These are phyloP conservation scores for Primulina eburnea DNA, from an alignment of 257 asterid genomes.

Conservation along the genomic window DNA sequence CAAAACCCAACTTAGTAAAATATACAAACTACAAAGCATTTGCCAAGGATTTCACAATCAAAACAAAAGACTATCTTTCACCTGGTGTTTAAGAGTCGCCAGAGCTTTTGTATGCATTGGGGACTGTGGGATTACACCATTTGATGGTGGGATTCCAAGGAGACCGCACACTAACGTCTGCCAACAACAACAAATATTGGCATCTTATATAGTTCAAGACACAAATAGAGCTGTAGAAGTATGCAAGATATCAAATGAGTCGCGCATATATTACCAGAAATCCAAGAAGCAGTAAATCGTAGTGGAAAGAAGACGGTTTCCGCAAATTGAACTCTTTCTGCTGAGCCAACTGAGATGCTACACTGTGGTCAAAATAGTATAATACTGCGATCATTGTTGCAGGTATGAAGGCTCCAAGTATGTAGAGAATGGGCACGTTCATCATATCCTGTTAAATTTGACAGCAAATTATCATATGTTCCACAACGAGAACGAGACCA, in stretches of 20 bases:
- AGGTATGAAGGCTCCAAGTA: constrained; percentile 78
- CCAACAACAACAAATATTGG: background rate
- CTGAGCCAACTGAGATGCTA: constrained; percentile 87
- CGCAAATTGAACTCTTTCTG: constrained; percentile 80
- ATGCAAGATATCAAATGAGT: background rate
- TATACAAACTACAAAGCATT: too few relatives aligned
- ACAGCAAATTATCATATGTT: constrained; percentile 18
- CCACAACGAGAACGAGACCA: constrained; percentile 2
- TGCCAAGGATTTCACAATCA: background rate
- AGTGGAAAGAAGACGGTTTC: constrained; percentile 85
- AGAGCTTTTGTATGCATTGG: constrained; percentile 91
- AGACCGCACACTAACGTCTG: constrained; percentile 88
- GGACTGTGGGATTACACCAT: constrained; percentile 90
- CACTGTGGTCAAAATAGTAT: constrained; percentile 92
- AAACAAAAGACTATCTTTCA: constrained; percentile 17
- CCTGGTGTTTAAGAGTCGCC: constrained; percentile 94
- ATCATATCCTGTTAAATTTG: constrained; percentile 66
- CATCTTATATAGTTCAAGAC: background rate
- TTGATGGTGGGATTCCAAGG: constrained; percentile 84
- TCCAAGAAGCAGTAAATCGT: constrained; percentile 71
- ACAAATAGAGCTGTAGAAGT: background rate
- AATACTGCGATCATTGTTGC: constrained; percentile 91
- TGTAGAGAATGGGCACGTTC: constrained; percentile 63
- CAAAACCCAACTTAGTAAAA: too few relatives aligned
- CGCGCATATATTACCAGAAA: constrained; percentile 54